Percentiles rank a stretch among this genome's conserved stretches.
These are phyloP conservation scores for Sclerotinia trifoliorum DNA, from an alignment of 2,329 filamentous ascomycete species.

Conservation along the genomic window DNA sequence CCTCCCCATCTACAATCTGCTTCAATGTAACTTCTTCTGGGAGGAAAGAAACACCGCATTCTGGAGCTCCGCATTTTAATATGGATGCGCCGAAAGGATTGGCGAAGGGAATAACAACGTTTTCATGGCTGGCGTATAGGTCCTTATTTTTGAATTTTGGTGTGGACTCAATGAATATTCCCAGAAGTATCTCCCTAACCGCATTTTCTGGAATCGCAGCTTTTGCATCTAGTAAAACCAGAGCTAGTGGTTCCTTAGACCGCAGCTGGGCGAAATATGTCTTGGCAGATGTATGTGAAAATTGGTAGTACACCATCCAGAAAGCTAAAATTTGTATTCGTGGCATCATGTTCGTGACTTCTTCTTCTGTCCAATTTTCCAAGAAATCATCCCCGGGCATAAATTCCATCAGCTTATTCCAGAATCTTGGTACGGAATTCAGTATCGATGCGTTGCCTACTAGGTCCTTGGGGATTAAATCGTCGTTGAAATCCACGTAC, in stretches of 20 bases:
- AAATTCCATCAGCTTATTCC: not conserved
- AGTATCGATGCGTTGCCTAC: not conserved
- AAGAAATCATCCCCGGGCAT: not conserved
- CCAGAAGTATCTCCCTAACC: not conserved
- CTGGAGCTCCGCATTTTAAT: not conserved
- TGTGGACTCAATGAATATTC: not conserved
- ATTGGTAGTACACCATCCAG: constrained; percentile 4
- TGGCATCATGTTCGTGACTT: not conserved
- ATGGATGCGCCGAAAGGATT: not conserved
- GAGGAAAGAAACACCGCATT: not conserved
- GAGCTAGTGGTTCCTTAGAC: not conserved
- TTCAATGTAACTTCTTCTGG: not conserved
- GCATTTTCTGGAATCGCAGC: not conserved
- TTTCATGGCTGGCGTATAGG: not conserved
- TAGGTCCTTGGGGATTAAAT: not conserved
- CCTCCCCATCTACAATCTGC: not conserved
- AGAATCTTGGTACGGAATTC: not conserved
- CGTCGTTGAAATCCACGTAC: not conserved
- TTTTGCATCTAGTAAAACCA: not conserved
- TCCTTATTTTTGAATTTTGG: not conserved
- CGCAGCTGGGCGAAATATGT: not conserved
- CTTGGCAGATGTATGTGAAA: not conserved
- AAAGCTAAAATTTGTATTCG: constrained; percentile 4
- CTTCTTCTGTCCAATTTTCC: not conserved
- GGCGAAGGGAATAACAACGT: not conserved